These are phyloP conservation scores for Paspalum vaginatum DNA, from an alignment of 176 grass and related monocot species.

Conservation along the genomic window DNA sequence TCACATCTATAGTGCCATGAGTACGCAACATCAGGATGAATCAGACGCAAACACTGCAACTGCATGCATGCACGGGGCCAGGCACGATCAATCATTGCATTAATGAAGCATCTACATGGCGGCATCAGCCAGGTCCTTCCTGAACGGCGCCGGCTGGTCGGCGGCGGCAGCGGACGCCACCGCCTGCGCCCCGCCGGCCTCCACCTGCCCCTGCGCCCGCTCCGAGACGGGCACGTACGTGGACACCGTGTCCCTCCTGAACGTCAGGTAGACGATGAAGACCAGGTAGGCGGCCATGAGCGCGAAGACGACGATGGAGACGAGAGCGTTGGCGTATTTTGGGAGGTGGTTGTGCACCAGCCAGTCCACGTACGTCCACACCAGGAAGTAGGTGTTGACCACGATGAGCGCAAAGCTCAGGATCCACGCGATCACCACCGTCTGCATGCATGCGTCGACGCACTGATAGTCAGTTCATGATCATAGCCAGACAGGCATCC, in stretches of 20 bases:
- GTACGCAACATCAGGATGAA: no score
- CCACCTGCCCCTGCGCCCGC: slow-evolving; percentile 37
- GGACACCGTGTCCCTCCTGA: slow-evolving; percentile 53
- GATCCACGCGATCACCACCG: slow-evolving; percentile 48
- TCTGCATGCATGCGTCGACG: slow-evolving; percentile 13
- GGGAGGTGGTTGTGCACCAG: slow-evolving; percentile 53
- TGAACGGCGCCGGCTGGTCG: slow-evolving; percentile 43
- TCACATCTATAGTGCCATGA: no score
- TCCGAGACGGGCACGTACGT: slow-evolving; percentile 45
- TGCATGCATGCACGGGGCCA: background rate
- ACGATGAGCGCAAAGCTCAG: slow-evolving; percentile 48
- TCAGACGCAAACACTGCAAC: background rate
- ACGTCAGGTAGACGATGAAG: slow-evolving; percentile 57
- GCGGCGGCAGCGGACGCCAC: background rate
- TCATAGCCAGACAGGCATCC: background rate
- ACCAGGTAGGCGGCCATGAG: slow-evolving; percentile 51
- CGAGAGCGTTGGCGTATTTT: slow-evolving; percentile 39
- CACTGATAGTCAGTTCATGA: background rate
- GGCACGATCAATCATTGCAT: background rate
- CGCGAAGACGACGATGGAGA: slow-evolving; percentile 40
- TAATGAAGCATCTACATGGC: slow-evolving; percentile 1
- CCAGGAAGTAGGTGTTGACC: slow-evolving; percentile 70
- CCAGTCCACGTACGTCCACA: slow-evolving; percentile 55
- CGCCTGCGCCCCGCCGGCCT: slow-evolving; percentile 4
- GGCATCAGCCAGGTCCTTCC: slow-evolving; percentile 48